These are phyloP conservation scores for Pseudodiploospora longispora DNA, from an alignment of 2,329 filamentous ascomycete species.

Conservation along the genomic window DNA sequence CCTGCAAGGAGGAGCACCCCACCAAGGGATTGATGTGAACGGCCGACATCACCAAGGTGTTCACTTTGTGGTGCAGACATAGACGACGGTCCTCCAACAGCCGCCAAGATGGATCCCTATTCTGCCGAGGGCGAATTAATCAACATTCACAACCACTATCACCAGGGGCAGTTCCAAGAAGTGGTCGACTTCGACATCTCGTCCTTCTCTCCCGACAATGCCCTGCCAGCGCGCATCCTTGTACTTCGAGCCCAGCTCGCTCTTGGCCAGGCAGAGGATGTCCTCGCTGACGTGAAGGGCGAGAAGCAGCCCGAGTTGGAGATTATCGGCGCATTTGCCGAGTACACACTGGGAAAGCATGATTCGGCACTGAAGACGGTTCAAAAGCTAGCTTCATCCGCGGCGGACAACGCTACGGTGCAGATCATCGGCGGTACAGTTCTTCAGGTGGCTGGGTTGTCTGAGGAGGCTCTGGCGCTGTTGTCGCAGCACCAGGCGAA, in stretches of 20 bases:
- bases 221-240: slow-evolving; percentile 66
- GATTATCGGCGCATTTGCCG: slow-evolving; percentile 69
- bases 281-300: slow-evolving; percentile 59
- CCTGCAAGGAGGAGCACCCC: slow-evolving; percentile 7
- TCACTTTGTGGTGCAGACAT: background rate
- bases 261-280: slow-evolving; percentile 67
- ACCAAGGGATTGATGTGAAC: slow-evolving; percentile 4
- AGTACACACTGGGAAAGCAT: slow-evolving; percentile 51
- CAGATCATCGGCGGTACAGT: slow-evolving; percentile 78
- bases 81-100: slow-evolving; percentile 3
- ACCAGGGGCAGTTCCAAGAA: slow-evolving; percentile 76
- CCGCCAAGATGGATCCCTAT: slow-evolving; percentile 56
- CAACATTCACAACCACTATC: slow-evolving; percentile 63
- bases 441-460: slow-evolving; percentile 68
- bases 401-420: slow-evolving; percentile 68
- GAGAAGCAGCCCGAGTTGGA: slow-evolving; percentile 63
- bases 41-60: slow-evolving; percentile 7
- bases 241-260: slow-evolving; percentile 77
- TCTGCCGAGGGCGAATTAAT: slow-evolving; percentile 64
- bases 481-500: slow-evolving; percentile 79
- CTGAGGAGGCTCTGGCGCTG: slow-evolving; percentile 76
- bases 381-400: slow-evolving; percentile 58
- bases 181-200: slow-evolving; percentile 81
- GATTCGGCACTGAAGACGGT: slow-evolving; percentile 55
- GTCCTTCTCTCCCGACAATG: slow-evolving; percentile 70